phyloP scores from a whole-genome alignment of 108 stramenopile species.

The Nitzschia sp. region DNA sequence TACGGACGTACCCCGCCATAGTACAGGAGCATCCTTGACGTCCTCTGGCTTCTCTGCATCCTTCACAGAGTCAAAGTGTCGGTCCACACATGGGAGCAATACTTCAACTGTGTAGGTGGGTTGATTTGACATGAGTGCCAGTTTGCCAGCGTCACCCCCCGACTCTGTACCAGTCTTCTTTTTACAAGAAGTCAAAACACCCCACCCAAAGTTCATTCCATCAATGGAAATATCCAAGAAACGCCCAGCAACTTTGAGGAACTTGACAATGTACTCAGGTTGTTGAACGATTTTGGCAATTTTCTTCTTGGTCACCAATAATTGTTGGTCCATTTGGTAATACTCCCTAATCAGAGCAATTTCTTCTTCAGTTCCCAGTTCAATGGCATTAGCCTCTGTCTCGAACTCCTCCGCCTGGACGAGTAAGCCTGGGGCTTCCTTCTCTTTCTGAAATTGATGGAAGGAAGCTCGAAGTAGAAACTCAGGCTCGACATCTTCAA shows the following conservation, averaged over 20 bases:
- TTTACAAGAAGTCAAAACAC: conserved; percentile 70
- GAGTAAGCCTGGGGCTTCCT: conserved; percentile 82
- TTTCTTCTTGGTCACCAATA: conserved; percentile 66
- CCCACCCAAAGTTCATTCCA: conserved; percentile 89
- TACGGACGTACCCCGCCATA: conserved; percentile 68
- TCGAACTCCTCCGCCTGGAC: conserved; percentile 67
- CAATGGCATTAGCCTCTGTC: conserved; percentile 58
- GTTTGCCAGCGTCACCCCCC: conserved; percentile 67
- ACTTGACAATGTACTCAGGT: conserved; percentile 88
- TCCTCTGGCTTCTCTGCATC: conserved; percentile 61
- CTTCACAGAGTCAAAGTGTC: conserved; percentile 64
- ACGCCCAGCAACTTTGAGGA: conserved; percentile 83
- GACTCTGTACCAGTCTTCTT: conserved; percentile 67
- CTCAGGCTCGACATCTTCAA: conserved; percentile 97
- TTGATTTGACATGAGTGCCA: conserved; percentile 46
- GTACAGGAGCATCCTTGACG: conserved; percentile 55
- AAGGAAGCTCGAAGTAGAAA: conserved; percentile 94
- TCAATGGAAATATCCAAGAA: conserved; percentile 80
- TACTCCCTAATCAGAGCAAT: conserved; percentile 74
- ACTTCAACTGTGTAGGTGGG: conserved; percentile 78
- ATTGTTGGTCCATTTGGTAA: conserved; percentile 79
- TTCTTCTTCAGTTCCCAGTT: conserved; percentile 53
- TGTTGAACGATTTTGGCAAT: conserved; percentile 79
- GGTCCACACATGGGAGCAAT: conserved; percentile 75
- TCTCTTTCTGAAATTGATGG: conserved; percentile 92